These are phyloP conservation scores for Aspergillus quadrilineatus DNA, from an alignment of 2,329 filamentous ascomycete genomes.

Conservation along the genomic window DNA sequence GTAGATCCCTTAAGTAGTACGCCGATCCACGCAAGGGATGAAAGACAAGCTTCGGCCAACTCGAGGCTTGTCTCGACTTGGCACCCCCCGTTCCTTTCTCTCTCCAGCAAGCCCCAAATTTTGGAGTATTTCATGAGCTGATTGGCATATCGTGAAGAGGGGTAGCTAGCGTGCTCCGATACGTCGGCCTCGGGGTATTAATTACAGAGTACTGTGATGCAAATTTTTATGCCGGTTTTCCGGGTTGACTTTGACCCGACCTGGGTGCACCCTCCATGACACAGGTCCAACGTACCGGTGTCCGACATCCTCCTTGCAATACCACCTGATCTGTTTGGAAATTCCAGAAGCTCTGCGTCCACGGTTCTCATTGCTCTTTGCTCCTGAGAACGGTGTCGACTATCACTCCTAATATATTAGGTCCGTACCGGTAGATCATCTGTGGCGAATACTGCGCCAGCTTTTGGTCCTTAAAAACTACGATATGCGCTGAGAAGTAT, in stretches of 20 bases:
- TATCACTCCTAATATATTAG: not conserved
- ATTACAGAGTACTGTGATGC: too few relatives aligned
- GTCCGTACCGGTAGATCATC: not conserved
- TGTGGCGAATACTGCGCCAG: not conserved
- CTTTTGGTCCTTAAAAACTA: not conserved
- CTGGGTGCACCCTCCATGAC: too few relatives aligned
- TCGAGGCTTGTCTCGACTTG: conserved; percentile 21
- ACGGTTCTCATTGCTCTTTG: not conserved
- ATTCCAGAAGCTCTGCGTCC: not conserved
- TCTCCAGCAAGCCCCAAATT: not conserved
- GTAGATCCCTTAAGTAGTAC: not conserved
- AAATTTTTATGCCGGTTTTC: too few relatives aligned
- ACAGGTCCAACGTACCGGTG: too few relatives aligned
- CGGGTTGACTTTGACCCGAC: too few relatives aligned
- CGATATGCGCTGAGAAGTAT: not conserved
- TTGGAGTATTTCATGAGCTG: not conserved
- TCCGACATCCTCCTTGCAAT: too few relatives aligned
- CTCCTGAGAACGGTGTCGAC: not conserved
- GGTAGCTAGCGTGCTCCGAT: too few relatives aligned
- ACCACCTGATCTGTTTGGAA: too few relatives aligned
- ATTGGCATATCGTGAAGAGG: not conserved
- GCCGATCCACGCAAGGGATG: conserved; percentile 15
- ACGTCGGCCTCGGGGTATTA: too few relatives aligned
- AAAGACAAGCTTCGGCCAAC: conserved; percentile 17
- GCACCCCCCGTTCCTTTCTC: conserved; percentile 8